phyloP scores from a whole-genome alignment of 129 eudicot genomes.

The Lactuca saligna region DNA sequence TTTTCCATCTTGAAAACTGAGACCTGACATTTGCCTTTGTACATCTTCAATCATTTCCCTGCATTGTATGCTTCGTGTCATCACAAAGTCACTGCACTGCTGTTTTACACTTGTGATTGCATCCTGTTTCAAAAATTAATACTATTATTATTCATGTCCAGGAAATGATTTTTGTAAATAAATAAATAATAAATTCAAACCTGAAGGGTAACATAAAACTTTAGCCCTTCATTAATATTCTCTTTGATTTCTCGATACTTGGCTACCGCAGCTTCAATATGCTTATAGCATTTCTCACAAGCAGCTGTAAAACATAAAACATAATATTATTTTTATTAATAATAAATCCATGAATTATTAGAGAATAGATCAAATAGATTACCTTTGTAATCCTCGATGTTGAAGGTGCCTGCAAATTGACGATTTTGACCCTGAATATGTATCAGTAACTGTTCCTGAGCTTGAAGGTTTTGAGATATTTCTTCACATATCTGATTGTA shows the following conservation, averaged over 20 bases:
- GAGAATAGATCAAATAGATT: background rate
- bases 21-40: constrained; percentile 79
- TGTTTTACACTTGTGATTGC: constrained; percentile 92
- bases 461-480: constrained; percentile 73
- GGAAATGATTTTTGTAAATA: background rate
- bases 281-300: constrained; percentile 79
- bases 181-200: constrained; percentile 27
- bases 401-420: constrained; percentile 75
- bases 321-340: background rate
- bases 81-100: constrained; percentile 91
- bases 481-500: constrained; percentile 84
- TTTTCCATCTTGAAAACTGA: constrained; percentile 77
- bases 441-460: constrained; percentile 76
- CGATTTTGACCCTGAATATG: constrained; percentile 90
- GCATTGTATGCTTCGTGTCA: constrained; percentile 95
- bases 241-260: constrained; percentile 91
- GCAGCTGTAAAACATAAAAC: constrained; percentile 43
- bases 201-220: constrained; percentile 99
- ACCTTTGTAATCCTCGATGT: constrained; percentile 94
- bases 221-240: constrained; percentile 88
- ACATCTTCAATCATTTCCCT: constrained; percentile 95
- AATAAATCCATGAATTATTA: background rate
- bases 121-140: constrained; percentile 52
- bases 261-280: constrained; percentile 93
- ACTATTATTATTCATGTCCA: background rate